phyloP scores from a whole-genome alignment of 805 yeast genomes.

The Wickerhamomyces pijperi region DNA sequence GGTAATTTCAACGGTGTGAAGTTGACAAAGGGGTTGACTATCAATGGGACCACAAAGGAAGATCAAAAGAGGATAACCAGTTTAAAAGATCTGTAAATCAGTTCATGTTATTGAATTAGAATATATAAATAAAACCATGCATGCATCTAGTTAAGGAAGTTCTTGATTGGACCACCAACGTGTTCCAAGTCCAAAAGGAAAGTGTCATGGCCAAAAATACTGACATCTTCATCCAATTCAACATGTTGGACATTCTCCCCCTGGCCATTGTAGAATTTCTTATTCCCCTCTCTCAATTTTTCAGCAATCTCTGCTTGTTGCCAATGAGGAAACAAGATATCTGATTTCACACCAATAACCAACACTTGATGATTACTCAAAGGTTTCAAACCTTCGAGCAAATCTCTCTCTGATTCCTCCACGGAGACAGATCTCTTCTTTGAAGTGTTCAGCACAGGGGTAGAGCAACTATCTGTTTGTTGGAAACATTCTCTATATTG shows the following conservation, averaged over 20 bases:
- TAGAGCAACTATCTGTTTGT: conserved; percentile 22
- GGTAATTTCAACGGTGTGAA: background rate
- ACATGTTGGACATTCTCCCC: conserved; percentile 41
- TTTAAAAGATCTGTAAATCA: no score
- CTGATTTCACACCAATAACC: conserved; percentile 88
- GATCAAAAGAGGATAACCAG: no score
- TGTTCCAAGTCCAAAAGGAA: conserved; percentile 70
- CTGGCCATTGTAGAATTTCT: conserved; percentile 21
- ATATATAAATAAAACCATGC: no score
- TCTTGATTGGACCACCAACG: conserved; percentile 66
- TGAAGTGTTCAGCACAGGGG: conserved; percentile 37
- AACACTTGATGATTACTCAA: conserved; percentile 56
- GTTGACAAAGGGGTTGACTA: background rate
- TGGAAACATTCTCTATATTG: background rate
- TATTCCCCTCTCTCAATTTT: conserved; percentile 31
- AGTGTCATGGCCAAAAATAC: conserved; percentile 87
- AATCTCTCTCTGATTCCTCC: conserved; percentile 50
- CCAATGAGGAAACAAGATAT: conserved; percentile 87
- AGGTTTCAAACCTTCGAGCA: conserved; percentile 51
- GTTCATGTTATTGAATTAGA: no score
- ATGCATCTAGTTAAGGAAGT: conserved; percentile 40
- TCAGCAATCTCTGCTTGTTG: conserved; percentile 78
- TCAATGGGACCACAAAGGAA: no score
- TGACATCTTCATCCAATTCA: conserved; percentile 66
- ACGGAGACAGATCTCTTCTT: conserved; percentile 34